Evolutionary conservation across 352 stramenopile genomes (phyloP), one percentile per base, ranked within the genome.

Genomic region (Phytophthora meadii): DNA sequence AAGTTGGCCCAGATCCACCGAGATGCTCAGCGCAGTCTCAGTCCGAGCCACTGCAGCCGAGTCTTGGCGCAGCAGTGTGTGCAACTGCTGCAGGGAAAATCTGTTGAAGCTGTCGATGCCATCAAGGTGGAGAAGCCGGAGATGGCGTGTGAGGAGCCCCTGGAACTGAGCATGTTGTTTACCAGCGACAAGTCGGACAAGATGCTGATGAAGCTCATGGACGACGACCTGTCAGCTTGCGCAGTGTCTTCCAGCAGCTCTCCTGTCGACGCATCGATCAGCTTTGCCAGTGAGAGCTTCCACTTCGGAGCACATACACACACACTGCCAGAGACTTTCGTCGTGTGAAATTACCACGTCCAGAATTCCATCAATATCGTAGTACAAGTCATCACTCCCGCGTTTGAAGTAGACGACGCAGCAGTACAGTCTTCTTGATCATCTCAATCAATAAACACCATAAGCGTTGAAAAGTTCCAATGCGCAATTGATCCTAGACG

Each of bases 1-100:
- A 76, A 85, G 45, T 46, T 82, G 36, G 74, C 74, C 11, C 74
- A 82, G 41, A 58, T 85, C 42, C 76, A 82, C 24, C 63, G 74
- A 54, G 65, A 76, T n/a, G 55, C 54, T 24, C 54, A 68, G 14
- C 46, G 32, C 27, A 45, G 45, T 5, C 32, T 59, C 40, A 52
- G 61, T 34, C 54, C 40, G 17, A 61, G 48, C 24, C 57, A 60
- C 19, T 62, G 41, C 36, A 62, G 40, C 34, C 48, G 57, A 14
- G 28, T 52, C 2, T 34, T 76, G 5, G 71, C 74, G 3, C 56
- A 66, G 17, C 66, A 82, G 40, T 74, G 75, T 27, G 61, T 74
- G 12, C 55, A 70, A 15, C 39, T 84, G 40, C 62, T 84, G 28
- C 62, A 48, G 27, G 68, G 50, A 10, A 56, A 54, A 12, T 49